Evolutionary conservation across 495 filamentous ascomycete genomes (phyloP).

Genomic region (Penicillium goetzii): DNA sequence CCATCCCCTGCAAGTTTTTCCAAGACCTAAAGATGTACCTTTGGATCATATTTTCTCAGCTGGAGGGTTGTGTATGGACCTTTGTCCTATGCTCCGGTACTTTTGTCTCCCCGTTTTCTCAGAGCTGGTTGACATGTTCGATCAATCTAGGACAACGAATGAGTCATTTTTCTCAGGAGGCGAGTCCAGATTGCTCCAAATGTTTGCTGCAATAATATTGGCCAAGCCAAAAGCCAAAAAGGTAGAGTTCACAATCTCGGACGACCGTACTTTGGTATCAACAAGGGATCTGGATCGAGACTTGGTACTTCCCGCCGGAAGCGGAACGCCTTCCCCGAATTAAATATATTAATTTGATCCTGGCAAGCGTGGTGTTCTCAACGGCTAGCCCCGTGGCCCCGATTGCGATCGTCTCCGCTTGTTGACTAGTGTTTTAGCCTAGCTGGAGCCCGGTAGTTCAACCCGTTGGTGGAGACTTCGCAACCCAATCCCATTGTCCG

Average conservation of each 20-base stretch:
- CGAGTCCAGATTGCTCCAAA: background rate
- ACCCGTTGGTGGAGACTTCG: too few species aligned
- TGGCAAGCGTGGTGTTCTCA: too few species aligned
- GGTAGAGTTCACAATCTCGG: too few species aligned
- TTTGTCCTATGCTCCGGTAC: background rate
- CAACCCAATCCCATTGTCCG: too few species aligned
- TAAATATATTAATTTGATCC: background rate
- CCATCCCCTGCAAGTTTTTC: background rate
- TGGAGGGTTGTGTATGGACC: background rate
- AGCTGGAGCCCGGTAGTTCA: too few species aligned
- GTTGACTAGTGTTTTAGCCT: too few species aligned
- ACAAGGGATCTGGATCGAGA: background rate
- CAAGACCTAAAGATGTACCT: background rate
- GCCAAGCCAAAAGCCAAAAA: background rate
- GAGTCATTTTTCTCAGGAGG: background rate
- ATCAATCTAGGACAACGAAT: background rate
- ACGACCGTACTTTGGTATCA: background rate
- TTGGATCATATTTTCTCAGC: background rate
- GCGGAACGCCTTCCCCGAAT: too few species aligned
- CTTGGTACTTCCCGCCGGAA: background rate
- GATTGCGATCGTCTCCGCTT: too few species aligned
- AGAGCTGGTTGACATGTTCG: background rate
- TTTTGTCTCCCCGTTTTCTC: background rate
- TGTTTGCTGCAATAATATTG: background rate
- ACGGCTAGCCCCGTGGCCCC: too few species aligned